Evolutionary conservation across 2,329 filamentous ascomycete genomes (phyloP).

Genomic region (Pestalotiopsis sp.): DNA sequence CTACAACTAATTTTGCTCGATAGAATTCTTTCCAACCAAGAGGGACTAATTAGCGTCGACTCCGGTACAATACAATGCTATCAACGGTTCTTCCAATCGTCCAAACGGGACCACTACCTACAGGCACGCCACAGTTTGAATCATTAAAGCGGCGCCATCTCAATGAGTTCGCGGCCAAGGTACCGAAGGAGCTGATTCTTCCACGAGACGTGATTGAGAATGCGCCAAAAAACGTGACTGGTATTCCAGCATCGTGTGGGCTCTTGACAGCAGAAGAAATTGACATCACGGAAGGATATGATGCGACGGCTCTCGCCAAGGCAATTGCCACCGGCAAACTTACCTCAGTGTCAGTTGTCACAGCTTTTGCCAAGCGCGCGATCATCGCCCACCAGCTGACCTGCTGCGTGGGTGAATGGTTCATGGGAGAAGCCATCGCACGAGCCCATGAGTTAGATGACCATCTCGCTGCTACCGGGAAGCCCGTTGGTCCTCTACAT

Average conservation of each 20-base stretch:
- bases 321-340: not conserved
- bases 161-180: not conserved
- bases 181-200: not conserved
- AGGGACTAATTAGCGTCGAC: not conserved
- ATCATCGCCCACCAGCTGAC: constrained; percentile 47
- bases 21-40: not conserved
- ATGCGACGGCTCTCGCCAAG: not conserved
- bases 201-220: not conserved
- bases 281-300: not conserved
- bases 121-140: not conserved
- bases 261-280: not conserved
- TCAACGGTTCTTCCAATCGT: not conserved
- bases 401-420: constrained; percentile 30
- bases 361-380: constrained; percentile 57
- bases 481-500: constrained; percentile 29
- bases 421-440: constrained; percentile 20
- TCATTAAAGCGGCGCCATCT: not conserved
- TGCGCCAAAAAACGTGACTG: not conserved
- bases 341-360: constrained; percentile 37
- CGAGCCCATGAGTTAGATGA: constrained; percentile 27
- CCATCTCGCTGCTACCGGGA: constrained; percentile 18
- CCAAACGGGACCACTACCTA: not conserved
- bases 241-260: not conserved
- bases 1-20: not conserved
- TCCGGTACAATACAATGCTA: not conserved